Evolutionary conservation across 208 protist species (phyloP), one percentile per base, ranked within the genome.

Genomic region (Tritrichomonas foetus): DNA sequence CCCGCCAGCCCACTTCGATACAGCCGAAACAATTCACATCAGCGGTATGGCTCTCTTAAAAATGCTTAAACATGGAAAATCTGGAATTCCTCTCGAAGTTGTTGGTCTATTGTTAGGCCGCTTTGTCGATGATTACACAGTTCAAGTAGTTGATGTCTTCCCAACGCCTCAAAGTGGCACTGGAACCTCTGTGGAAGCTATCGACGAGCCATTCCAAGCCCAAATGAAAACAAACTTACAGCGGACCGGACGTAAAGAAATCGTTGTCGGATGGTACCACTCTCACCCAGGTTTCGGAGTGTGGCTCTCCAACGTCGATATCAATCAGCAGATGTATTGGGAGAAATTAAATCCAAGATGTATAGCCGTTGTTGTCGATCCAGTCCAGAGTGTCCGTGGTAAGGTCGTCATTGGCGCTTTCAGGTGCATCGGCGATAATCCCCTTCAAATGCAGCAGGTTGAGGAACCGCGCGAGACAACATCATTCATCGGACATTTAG

Each of bases 341-440:
- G 94, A 95, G 39, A 61, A 97, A 75, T 95, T 99, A 64, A 98
- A 99, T 75, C 96, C 97, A 75, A 96, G 99, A 74, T 97, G 97
- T 69, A 99, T 99, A 3, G 99, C 99, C 41, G 99, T 99, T 41
- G 99, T 99, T 78, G 97, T 99, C 55, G 99, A 99, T 95, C 99
- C 99, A 13, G 99, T 99, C 93, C 99, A 99, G 96, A 98, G 97
- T 49, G 99, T 99, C 11, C 98, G 98, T 93, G 99, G 99, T 61
- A 99, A 99, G 96, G 99, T 99, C 13, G 99, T 99, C 11, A 99
- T 99, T 95, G 99, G 99, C 96, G 99, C 99, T 30, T 99, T 99
- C 96, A 97, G 99, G 93, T 98, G 97, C 41, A 99, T 99, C 93
- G 97, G 97, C 96, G 96, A 97, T 94, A 94, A 96, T 92, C 64